Evolutionary conservation across 2,329 filamentous ascomycete genomes (phyloP), one percentile per base, ranked within the genome.

Genomic region (Fusarium sp.): DNA sequence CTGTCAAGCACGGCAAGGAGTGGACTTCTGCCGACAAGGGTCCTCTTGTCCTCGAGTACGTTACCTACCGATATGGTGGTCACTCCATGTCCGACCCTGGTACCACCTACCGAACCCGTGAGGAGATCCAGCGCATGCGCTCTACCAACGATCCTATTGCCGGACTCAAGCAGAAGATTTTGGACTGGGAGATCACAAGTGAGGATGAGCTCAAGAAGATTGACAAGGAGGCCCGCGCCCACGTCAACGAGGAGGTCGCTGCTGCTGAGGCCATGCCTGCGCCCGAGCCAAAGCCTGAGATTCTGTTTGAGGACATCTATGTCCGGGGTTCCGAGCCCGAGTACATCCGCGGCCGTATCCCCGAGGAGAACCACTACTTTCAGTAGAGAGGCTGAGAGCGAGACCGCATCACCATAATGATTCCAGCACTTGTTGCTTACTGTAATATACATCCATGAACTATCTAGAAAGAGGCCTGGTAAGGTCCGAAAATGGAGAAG

Each of bases 51-150:
- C 90, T 96, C 78, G 95, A 99, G 83, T 99, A 97, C 79, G 93
- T 99, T 75, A 99, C 95, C 72, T 99, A 99, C 89, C 88, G 95
- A 74, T 99, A 99, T 79, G 95, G 95, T 77, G 95, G 95, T 70
- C 95, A 99, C 89, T 97, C 93, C 81, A 99, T 99, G 95, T 98
- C 94, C 75, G 95, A 99, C 79, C 95, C 95, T 57, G 95, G 95
- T 78, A 99, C 95, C 78, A 98, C 95, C 72, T 99, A 99, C 90
- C 90, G 93, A 79, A 97, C 94, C 71, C 93, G 95, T 80, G 95
- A 99, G 84, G 95, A 99, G 83, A 97, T 99, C 75, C 94, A 97
- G 85, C 93, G 94, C 79, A 99, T 99, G 95, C 92, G 95, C 74
- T 96, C 91, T 72, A 99, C 95, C 81, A 92, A 98, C 81, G 95